A percentile compares a stretch with the other conserved stretches of the same genome.
Evolutionary conservation across 352 stramenopile species (phyloP).

Genomic region (Phytopythium cucurbitacearum): DNA sequence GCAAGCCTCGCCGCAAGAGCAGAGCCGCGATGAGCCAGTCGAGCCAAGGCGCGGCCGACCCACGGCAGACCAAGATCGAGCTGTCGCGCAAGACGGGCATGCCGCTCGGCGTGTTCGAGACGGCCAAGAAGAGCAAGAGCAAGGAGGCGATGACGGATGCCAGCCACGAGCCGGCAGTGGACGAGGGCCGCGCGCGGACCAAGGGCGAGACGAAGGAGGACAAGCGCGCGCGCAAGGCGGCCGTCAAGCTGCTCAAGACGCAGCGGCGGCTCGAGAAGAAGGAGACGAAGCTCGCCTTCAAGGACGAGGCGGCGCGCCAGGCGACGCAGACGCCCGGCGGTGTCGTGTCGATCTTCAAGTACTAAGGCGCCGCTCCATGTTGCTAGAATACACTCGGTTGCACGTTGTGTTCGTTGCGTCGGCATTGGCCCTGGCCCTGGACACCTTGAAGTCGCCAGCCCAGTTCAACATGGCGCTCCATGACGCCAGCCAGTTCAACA

Average conservation of each 20-base stretch:
- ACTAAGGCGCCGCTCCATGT: slow-evolving; percentile 21
- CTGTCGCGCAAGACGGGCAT: slow-evolving; percentile 95
- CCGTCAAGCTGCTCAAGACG: slow-evolving; percentile 91
- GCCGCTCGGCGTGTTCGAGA: slow-evolving; percentile 89
- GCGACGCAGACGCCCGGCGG: slow-evolving; percentile 49
- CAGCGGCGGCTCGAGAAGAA: slow-evolving; percentile 93
- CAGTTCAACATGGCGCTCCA: too few species aligned
- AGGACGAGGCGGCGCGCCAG: slow-evolving; percentile 88
- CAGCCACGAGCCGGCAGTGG: slow-evolving; percentile 13
- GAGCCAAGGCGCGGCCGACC: slow-evolving; percentile 12
- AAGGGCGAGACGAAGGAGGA: slow-evolving; percentile 90
- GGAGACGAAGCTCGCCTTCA: slow-evolving; percentile 91
- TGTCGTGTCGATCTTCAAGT: slow-evolving; percentile 74
- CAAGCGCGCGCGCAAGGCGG: slow-evolving; percentile 90
- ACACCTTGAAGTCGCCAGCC: too few species aligned
- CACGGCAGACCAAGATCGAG: slow-evolving; percentile 70
- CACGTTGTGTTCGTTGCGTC: too few species aligned
- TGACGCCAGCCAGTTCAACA: too few species aligned
- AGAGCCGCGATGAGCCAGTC: slow-evolving; percentile 87
- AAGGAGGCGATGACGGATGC: slow-evolving; percentile 18
- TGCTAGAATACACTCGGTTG: not conserved
- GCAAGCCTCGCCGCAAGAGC: slow-evolving; percentile 74
- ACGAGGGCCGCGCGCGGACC: slow-evolving; percentile 22
- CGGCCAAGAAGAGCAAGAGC: slow-evolving; percentile 11
- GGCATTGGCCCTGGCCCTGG: too few species aligned